These are phyloP conservation scores for Trichodelitschia bisporula DNA, from an alignment of 495 filamentous ascomycete species.

Conservation along the genomic window DNA sequence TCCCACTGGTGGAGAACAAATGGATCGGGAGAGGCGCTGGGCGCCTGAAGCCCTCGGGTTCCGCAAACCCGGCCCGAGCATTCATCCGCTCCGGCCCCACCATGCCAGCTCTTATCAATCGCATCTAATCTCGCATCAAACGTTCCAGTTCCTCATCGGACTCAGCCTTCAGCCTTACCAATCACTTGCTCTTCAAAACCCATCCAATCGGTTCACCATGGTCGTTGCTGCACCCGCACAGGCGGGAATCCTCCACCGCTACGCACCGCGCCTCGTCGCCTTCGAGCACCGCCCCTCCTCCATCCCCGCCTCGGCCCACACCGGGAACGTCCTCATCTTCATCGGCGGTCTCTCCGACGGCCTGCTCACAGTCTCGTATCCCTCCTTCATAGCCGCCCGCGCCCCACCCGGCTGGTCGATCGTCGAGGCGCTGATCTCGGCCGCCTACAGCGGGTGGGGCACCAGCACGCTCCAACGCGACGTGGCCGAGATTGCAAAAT, in stretches of 20 bases:
- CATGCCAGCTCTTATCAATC: too few species aligned
- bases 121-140: too few species aligned
- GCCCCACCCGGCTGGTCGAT: slow-evolving; percentile 39
- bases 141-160: too few species aligned
- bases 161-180: too few species aligned
- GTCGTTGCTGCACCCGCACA: too few species aligned
- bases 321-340: slow-evolving; percentile 59
- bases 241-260: slow-evolving; percentile 33
- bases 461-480: slow-evolving; percentile 41
- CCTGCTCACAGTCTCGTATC: slow-evolving; percentile 40
- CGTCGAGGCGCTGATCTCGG: slow-evolving; percentile 32
- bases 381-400: slow-evolving; percentile 23
- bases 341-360: slow-evolving; percentile 69
- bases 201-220: too few species aligned
- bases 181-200: too few species aligned
- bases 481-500: slow-evolving; percentile 41
- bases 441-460: slow-evolving; percentile 52
- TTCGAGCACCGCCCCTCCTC: slow-evolving; percentile 26
- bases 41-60: too few species aligned
- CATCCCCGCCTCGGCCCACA: slow-evolving; percentile 6
- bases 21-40: too few species aligned
- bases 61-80: too few species aligned
- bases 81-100: too few species aligned
- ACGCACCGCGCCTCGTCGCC: slow-evolving; percentile 29
- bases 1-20: too few species aligned